These are phyloP conservation scores for Panicum hallii DNA, from an alignment of 202 grass and related monocot species.

Conservation along the genomic window DNA sequence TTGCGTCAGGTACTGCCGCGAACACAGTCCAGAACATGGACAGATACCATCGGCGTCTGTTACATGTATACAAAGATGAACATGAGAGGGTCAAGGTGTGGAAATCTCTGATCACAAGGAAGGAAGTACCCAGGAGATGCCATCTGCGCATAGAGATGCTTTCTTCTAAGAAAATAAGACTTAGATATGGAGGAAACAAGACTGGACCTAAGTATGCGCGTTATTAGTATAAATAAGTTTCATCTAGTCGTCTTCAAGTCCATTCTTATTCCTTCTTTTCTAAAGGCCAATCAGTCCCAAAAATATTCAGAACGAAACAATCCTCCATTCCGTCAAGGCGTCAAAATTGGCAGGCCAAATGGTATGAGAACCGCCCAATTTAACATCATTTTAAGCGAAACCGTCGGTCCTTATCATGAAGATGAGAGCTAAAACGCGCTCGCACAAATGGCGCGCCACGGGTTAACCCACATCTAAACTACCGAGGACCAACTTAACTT, in stretches of 20 bases:
- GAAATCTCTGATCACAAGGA: neutral
- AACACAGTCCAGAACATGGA: too few relatives aligned
- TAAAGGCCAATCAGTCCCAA: constrained; percentile 32
- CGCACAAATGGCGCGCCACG: too few relatives aligned
- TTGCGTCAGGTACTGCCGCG: too few relatives aligned
- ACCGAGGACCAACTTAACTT: too few relatives aligned
- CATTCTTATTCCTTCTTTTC: neutral
- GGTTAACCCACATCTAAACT: too few relatives aligned
- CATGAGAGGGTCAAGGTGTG: neutral
- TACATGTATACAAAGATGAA: too few relatives aligned
- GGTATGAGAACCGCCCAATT: too few relatives aligned
- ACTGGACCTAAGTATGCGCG: neutral
- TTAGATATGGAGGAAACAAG: neutral
- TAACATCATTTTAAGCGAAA: too few relatives aligned
- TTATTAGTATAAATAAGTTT: neutral
- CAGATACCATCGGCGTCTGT: neutral
- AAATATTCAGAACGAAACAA: constrained; percentile 19
- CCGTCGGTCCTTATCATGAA: too few relatives aligned
- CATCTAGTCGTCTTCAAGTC: constrained; percentile 7
- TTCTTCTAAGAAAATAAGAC: neutral
- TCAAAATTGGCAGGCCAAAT: constrained; percentile 30
- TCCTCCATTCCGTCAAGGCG: constrained; percentile 21
- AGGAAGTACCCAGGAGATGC: neutral
- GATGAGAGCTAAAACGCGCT: too few relatives aligned
- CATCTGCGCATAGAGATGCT: neutral